These are phyloP conservation scores for Cucurbita moschata DNA, from an alignment of 306 rosid genomes.

Conservation along the genomic window DNA sequence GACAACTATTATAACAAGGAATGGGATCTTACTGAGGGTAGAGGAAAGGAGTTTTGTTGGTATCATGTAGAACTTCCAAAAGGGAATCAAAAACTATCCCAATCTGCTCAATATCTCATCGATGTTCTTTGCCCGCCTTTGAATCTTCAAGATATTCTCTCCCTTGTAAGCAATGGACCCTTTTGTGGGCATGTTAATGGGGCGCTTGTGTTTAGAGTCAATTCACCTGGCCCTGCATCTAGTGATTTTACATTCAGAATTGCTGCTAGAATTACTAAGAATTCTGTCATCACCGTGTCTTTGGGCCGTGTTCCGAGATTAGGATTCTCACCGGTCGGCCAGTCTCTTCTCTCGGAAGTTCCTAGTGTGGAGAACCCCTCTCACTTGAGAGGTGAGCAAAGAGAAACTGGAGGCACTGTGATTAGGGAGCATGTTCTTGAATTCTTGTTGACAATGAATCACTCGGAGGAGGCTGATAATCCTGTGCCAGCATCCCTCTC, in stretches of 20 bases:
- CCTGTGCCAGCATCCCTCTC: slow-evolving; percentile 80
- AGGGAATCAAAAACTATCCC: slow-evolving; percentile 57
- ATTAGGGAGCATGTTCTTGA: slow-evolving; percentile 94
- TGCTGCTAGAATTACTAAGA: slow-evolving; percentile 76
- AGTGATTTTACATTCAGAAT: slow-evolving; percentile 76
- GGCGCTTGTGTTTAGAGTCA: slow-evolving; percentile 82
- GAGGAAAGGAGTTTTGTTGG: slow-evolving; percentile 78
- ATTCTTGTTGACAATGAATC: slow-evolving; percentile 86
- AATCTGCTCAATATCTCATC: slow-evolving; percentile 73
- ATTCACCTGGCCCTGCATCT: slow-evolving; percentile 87
- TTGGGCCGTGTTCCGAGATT: slow-evolving; percentile 87
- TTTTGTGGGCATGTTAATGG: slow-evolving; percentile 89
- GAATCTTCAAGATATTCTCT: slow-evolving; percentile 92
- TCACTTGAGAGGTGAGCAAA: slow-evolving; percentile 29
- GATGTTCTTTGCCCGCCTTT: slow-evolving; percentile 83
- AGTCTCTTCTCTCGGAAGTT: slow-evolving; percentile 81
- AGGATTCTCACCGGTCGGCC: slow-evolving; percentile 65
- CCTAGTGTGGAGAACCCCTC: slow-evolving; percentile 68
- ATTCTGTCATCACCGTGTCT: slow-evolving; percentile 75
- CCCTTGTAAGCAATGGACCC: slow-evolving; percentile 97
- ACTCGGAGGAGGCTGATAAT: slow-evolving; percentile 93
- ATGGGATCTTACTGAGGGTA: slow-evolving; percentile 59
- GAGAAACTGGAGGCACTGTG: slow-evolving; percentile 45
- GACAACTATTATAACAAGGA: slow-evolving; percentile 70
- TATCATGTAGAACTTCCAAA: slow-evolving; percentile 95